These are phyloP conservation scores for Tausonia pullulans DNA, from an alignment of 1,284 basidiomycete genomes.

Conservation along the genomic window DNA sequence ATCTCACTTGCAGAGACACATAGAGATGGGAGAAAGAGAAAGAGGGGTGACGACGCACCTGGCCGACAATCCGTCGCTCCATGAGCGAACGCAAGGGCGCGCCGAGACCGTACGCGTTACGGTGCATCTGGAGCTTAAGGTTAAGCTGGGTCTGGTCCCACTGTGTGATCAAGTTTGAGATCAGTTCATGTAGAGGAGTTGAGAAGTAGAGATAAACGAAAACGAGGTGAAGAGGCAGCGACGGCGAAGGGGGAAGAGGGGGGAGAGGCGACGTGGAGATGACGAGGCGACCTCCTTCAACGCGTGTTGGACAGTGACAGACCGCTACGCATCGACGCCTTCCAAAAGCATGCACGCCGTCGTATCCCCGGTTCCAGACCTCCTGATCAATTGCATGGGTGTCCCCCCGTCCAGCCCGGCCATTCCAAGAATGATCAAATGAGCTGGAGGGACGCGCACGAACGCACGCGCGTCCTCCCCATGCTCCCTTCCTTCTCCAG, in stretches of 20 bases:
- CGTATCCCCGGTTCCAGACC: too few relatives aligned
- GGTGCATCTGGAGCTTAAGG: slow-evolving; percentile 69
- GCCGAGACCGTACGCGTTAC: slow-evolving; percentile 75
- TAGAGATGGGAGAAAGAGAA: slow-evolving; percentile 3
- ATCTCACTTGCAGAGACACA: not conserved
- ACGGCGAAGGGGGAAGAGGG: not conserved
- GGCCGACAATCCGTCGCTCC: slow-evolving; percentile 77
- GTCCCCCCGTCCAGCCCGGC: too few relatives aligned
- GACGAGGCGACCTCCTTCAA: not conserved
- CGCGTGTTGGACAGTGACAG: too few relatives aligned
- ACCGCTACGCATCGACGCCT: too few relatives aligned
- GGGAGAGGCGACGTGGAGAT: not conserved
- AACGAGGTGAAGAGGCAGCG: not conserved
- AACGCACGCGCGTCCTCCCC: not conserved
- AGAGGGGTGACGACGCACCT: slow-evolving; percentile 42
- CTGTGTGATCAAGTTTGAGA: slow-evolving; percentile 35
- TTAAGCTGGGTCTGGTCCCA: slow-evolving; percentile 91
- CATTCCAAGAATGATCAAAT: too few relatives aligned
- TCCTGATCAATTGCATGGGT: too few relatives aligned
- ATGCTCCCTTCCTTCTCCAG: not conserved
- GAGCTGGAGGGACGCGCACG: not conserved
- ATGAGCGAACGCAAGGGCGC: slow-evolving; percentile 80
- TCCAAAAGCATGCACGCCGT: too few relatives aligned
- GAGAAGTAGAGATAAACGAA: not conserved
- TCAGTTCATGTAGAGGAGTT: slow-evolving; percentile 22